phyloP scores from a whole-genome alignment of 192 early-diverging fungal genomes.

The Podila verticillata region DNA sequence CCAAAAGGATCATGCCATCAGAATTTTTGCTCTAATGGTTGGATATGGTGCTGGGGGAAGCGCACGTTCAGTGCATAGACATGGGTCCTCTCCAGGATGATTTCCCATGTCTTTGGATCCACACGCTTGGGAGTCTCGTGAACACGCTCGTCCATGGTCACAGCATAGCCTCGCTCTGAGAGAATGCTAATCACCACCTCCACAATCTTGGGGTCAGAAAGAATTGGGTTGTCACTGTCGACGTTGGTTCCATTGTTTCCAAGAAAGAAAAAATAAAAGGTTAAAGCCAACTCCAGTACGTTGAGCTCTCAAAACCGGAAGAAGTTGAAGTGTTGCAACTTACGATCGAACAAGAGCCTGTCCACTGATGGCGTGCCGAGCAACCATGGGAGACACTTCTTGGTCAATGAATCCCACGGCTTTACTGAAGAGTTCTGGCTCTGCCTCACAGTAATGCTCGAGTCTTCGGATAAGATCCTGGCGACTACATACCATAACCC shows the following conservation, averaged over 20 bases:
- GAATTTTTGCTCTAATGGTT: slow-evolving; percentile 68
- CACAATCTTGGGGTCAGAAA: slow-evolving; percentile 58
- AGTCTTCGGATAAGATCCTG: slow-evolving; percentile 65
- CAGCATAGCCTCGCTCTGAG: slow-evolving; percentile 66
- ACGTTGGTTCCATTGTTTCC: too few species aligned
- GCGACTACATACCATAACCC: slow-evolving; percentile 12
- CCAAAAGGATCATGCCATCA: background rate
- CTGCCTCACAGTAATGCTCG: slow-evolving; percentile 63
- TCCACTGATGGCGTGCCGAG: slow-evolving; percentile 65
- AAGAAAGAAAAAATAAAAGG: background rate
- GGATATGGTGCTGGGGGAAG: slow-evolving; percentile 68
- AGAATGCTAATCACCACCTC: slow-evolving; percentile 66
- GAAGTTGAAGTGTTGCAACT: background rate
- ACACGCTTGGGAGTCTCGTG: slow-evolving; percentile 60
- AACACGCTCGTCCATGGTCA: slow-evolving; percentile 61
- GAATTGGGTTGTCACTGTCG: slow-evolving; percentile 49
- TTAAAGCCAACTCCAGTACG: background rate
- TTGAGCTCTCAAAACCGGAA: background rate
- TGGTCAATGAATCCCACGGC: slow-evolving; percentile 62
- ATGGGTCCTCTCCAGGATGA: slow-evolving; percentile 58
- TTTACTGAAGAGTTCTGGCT: slow-evolving; percentile 53
- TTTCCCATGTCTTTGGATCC: slow-evolving; percentile 58
- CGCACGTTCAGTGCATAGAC: slow-evolving; percentile 61
- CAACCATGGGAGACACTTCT: slow-evolving; percentile 57
- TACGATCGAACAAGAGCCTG: slow-evolving; percentile 66